Evolutionary conservation across 2,329 filamentous ascomycete genomes (phyloP), one percentile per base, ranked within the genome.

Genomic region (Pleurostoma richardsiae): DNA sequence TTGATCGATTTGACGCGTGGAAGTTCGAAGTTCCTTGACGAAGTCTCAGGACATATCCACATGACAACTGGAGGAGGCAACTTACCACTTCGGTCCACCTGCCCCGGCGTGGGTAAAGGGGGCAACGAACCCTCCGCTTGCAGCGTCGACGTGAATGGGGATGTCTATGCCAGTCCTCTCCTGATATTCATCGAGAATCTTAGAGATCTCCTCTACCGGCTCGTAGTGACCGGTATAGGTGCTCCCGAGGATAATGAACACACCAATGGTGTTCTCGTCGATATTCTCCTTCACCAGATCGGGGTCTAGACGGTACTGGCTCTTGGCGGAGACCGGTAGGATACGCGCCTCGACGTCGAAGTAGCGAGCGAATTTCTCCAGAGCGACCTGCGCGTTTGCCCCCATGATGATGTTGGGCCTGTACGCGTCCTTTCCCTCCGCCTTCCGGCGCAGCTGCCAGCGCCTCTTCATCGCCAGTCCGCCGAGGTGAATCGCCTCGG

Each of bases 61-160:
- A n/a, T n/a, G 8, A 8, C 33, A n/a, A n/a, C 33, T 36, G 8
- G 8, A 8, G 33, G n/a, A 36, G 19, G 19, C 19, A 7, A 54
- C 61, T 54, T 56, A 75, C 77, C 82, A 86, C 59, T 82, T 85
- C 5, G 68, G 57, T 3, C 77, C 79, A 0, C 74, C 77, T 10
- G 69, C 77, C 41, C 73, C 62, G 1, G 77, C 78, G 47, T 80
- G 54, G 1, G 78, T 79, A 54, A 84, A 84, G 0, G 80, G 80
- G 0, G 79, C 80, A 38, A 83, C 75, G 54, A 97, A 96, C 4
- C 91, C 91, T 59, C 92, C 92, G 47, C 84, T 90, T 10, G 91
- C 92, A 30, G 91, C 91, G 60, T 97, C 92, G 42, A 97, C 90
- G 64, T 97, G 92, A 56, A 89, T 88, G 0, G 84, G 83, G 48